Percentiles rank a stretch among this genome's conserved stretches.
phyloP scores from a whole-genome alignment of 306 rosid genomes.

The Cucurbita pepo region DNA sequence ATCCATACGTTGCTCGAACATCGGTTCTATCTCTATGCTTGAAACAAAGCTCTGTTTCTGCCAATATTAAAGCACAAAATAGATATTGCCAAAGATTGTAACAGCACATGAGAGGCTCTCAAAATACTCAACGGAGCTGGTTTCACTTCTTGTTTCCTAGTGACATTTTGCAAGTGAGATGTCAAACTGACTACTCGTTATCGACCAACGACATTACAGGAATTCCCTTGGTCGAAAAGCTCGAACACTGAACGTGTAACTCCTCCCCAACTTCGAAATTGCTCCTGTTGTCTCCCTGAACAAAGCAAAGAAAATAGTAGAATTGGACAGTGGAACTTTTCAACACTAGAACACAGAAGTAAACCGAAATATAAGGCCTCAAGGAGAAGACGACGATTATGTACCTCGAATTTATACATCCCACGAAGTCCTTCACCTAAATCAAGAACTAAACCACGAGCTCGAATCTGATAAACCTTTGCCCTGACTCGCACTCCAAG shows the following conservation, averaged over 20 bases:
- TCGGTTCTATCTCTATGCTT: neutral
- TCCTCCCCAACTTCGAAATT: constrained; percentile 41
- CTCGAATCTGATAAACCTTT: constrained; percentile 60
- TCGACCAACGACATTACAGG: constrained; percentile 51
- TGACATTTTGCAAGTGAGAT: neutral
- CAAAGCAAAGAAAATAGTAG: neutral
- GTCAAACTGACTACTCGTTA: constrained; percentile 25
- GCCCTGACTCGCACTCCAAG: constrained; percentile 58
- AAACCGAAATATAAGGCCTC: neutral
- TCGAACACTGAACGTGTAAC: constrained; percentile 48
- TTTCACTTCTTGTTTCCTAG: neutral
- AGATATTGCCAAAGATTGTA: neutral
- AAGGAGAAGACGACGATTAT: neutral
- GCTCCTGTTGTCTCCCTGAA: constrained; percentile 30
- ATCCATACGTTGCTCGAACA: neutral
- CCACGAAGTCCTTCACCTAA: constrained; percentile 75
- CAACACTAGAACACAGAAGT: neutral
- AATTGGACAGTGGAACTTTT: neutral
- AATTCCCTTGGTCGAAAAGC: constrained; percentile 65
- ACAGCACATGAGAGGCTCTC: neutral
- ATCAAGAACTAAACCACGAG: constrained; percentile 76
- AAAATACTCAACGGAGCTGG: neutral
- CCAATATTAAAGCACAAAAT: neutral
- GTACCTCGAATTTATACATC: constrained; percentile 79
- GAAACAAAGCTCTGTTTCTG: neutral